These are phyloP conservation scores for Boletus tomentosulus DNA, from an alignment of 768 basidiomycete genomes.

Conservation along the genomic window DNA sequence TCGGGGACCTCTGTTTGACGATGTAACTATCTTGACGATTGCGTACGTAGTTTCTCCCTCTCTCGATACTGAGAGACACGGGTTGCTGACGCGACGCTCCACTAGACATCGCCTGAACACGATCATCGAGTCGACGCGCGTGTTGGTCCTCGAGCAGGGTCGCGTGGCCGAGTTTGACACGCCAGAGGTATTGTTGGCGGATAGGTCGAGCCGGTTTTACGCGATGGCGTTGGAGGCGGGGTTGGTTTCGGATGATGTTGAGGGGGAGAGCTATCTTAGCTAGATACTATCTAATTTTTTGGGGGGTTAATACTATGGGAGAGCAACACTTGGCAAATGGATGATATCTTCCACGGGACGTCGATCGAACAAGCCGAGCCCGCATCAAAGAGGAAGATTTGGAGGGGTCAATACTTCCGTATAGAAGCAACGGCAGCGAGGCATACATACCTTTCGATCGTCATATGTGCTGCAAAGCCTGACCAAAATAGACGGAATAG, in stretches of 20 bases:
- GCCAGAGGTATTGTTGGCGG: constrained; percentile 60
- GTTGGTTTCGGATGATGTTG: constrained; percentile 19
- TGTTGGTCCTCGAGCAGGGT: constrained; percentile 83
- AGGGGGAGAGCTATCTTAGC: too few relatives aligned
- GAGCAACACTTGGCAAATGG: too few relatives aligned
- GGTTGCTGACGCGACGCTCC: not conserved
- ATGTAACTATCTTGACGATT: constrained; percentile 83
- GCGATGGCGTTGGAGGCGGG: constrained; percentile 66
- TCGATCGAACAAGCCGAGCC: too few relatives aligned
- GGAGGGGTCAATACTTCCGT: too few relatives aligned
- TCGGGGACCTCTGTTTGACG: constrained; percentile 67
- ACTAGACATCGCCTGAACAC: constrained; percentile 76
- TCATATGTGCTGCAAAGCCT: too few relatives aligned
- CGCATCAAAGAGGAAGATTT: too few relatives aligned
- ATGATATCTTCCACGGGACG: too few relatives aligned
- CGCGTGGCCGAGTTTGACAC: constrained; percentile 78
- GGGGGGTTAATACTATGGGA: too few relatives aligned
- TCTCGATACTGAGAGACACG: not conserved
- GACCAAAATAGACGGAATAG: too few relatives aligned
- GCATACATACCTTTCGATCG: too few relatives aligned
- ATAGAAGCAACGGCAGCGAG: too few relatives aligned
- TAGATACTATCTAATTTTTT: too few relatives aligned
- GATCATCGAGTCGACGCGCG: constrained; percentile 74
- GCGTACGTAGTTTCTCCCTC: constrained; percentile 48
- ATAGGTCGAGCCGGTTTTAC: constrained; percentile 54